These are phyloP conservation scores for Leccinum variicolor DNA, from an alignment of 768 basidiomycete genomes.

Conservation along the genomic window DNA sequence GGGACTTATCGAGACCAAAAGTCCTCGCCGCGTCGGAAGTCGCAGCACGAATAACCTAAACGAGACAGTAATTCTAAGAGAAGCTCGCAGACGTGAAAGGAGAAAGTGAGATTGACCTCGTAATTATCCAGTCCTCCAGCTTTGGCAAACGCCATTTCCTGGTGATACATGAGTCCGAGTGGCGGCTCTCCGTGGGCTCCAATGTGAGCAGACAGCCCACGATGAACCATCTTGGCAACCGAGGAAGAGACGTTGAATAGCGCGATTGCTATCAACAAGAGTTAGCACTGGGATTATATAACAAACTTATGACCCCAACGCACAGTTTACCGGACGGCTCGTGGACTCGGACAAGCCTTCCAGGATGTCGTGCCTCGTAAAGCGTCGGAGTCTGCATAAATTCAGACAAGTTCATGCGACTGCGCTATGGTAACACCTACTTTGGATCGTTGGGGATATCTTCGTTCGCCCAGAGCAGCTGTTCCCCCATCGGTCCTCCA, in stretches of 20 bases:
- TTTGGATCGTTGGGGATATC: slow-evolving; percentile 69
- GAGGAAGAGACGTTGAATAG: slow-evolving; percentile 69
- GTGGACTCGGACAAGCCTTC: slow-evolving; percentile 60
- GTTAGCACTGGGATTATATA: neutral
- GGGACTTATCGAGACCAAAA: slow-evolving; percentile 55
- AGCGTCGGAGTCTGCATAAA: slow-evolving; percentile 50
- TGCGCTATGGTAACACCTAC: slow-evolving; percentile 33
- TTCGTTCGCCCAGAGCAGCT: slow-evolving; percentile 61
- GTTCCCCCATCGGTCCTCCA: slow-evolving; percentile 68
- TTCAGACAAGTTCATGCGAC: neutral
- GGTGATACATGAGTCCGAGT: slow-evolving; percentile 71
- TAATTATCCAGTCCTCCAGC: slow-evolving; percentile 68
- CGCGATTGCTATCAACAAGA: slow-evolving; percentile 45
- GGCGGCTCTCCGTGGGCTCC: slow-evolving; percentile 77
- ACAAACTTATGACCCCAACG: slow-evolving; percentile 15
- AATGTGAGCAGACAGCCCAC: slow-evolving; percentile 60
- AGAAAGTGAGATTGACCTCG: slow-evolving; percentile 42
- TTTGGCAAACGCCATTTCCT: slow-evolving; percentile 65
- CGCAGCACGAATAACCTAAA: slow-evolving; percentile 63
- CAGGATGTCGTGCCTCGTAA: slow-evolving; percentile 62
- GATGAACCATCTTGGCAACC: slow-evolving; percentile 64
- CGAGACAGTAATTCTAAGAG: neutral
- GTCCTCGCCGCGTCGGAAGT: slow-evolving; percentile 64
- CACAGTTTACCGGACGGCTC: slow-evolving; percentile 57
- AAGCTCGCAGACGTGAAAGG: neutral